These are phyloP conservation scores for Xylariaceae sp. DNA, from an alignment of 2,329 filamentous ascomycete genomes.

Conservation along the genomic window DNA sequence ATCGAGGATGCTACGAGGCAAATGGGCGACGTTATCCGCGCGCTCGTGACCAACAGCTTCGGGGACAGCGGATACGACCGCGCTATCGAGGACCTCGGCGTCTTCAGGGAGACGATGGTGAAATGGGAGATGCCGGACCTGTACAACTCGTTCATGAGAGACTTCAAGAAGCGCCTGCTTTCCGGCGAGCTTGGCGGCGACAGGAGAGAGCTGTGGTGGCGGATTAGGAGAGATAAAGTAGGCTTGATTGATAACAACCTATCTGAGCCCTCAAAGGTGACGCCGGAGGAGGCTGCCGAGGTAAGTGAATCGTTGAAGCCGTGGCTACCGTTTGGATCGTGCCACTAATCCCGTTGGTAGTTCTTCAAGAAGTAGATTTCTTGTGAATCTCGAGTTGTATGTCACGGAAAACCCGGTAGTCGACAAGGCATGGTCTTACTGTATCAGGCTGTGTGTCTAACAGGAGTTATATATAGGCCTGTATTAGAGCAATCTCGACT, in stretches of 20 bases:
- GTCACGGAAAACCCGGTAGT: not conserved
- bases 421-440: not conserved
- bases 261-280: constrained; percentile 66
- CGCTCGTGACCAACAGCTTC: constrained; percentile 71
- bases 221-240: constrained; percentile 66
- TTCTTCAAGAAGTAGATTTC: not conserved
- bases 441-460: not conserved
- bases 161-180: constrained; percentile 73
- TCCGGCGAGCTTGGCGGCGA: constrained; percentile 74
- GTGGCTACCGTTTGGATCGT: not conserved
- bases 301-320: constrained; percentile 38
- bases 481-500: too few species aligned
- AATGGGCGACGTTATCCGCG: constrained; percentile 71
- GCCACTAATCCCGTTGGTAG: not conserved
- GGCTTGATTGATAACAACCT: constrained; percentile 71
- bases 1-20: constrained; percentile 72
- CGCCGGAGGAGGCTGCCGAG: constrained; percentile 70
- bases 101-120: constrained; percentile 77
- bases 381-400: not conserved
- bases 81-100: constrained; percentile 74
- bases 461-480: not conserved
- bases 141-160: constrained; percentile 74
- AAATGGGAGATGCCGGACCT: constrained; percentile 73
- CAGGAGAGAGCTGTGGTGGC: constrained; percentile 80
- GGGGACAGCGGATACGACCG: constrained; percentile 75